These are phyloP conservation scores for Phaeosphaeria sp. DNA, from an alignment of 2,329 filamentous ascomycete genomes.

Conservation along the genomic window DNA sequence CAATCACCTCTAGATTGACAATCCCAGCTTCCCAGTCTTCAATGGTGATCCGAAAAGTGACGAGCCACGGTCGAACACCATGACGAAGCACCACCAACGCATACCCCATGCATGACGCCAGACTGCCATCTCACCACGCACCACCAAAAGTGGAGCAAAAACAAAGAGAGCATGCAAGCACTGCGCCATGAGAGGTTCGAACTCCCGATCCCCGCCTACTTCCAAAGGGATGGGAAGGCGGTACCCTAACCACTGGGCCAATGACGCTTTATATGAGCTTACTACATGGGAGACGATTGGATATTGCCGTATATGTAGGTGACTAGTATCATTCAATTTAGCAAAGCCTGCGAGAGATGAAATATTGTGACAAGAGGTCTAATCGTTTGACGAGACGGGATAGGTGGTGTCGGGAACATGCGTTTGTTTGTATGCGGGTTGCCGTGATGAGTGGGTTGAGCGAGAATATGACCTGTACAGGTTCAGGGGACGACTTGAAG, in stretches of 20 bases:
- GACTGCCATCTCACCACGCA: slow-evolving; percentile 2
- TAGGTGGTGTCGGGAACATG: background rate
- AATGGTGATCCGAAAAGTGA: too few species aligned
- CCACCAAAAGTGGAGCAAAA: slow-evolving; percentile 9
- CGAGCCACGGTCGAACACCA: too few species aligned
- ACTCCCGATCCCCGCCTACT: slow-evolving; percentile 40
- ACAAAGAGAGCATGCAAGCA: slow-evolving; percentile 15
- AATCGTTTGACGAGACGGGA: background rate
- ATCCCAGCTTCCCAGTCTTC: too few species aligned
- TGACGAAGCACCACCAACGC: too few species aligned
- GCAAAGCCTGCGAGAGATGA: background rate
- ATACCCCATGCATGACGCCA: too few species aligned
- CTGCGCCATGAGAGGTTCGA: slow-evolving; percentile 30
- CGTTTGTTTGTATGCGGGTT: background rate
- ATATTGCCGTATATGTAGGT: background rate
- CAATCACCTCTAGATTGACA: too few species aligned
- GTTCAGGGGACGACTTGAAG: too few species aligned
- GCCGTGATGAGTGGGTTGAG: background rate
- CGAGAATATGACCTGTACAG: background rate
- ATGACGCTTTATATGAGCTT: slow-evolving; percentile 25
- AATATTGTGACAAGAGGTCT: background rate
- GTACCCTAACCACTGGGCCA: slow-evolving; percentile 50
- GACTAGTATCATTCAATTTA: background rate
- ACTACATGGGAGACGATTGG: background rate
- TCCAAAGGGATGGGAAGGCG: slow-evolving; percentile 43